Conservation (phyloP, 1,284 basidiomycete species). For the Fomitopsis schrenkii region DNA sequence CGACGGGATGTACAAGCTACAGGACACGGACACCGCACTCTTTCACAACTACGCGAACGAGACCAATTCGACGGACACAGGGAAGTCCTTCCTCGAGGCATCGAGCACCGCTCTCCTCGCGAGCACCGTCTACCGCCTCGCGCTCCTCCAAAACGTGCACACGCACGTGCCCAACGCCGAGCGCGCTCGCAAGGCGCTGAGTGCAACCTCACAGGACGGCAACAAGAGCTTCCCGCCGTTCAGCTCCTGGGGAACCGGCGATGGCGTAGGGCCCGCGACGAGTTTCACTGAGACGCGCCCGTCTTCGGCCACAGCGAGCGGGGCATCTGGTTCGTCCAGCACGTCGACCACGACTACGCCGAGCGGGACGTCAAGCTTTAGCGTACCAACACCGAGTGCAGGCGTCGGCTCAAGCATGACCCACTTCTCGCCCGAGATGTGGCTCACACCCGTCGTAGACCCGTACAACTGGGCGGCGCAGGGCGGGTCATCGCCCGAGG, state of each 20-base stretch:
- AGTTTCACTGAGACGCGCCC: not conserved
- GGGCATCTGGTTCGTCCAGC: not conserved
- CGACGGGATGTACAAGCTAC: slow-evolving; percentile 52
- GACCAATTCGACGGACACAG: slow-evolving; percentile 20
- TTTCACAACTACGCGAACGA: slow-evolving; percentile 65
- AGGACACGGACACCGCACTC: not conserved
- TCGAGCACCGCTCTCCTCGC: slow-evolving; percentile 76
- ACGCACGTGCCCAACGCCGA: slow-evolving; percentile 55
- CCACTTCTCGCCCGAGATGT: slow-evolving; percentile 52
- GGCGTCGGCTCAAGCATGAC: slow-evolving; percentile 17
- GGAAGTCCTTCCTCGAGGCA: slow-evolving; percentile 66
- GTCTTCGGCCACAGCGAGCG: slow-evolving; percentile 4
- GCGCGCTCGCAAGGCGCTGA: slow-evolving; percentile 48
- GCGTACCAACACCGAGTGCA: not conserved
- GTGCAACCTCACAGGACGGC: slow-evolving; percentile 18
- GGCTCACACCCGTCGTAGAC: slow-evolving; percentile 51
- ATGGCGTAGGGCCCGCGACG: slow-evolving; percentile 5
- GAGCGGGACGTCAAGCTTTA: not conserved
- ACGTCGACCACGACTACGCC: slow-evolving; percentile 8
- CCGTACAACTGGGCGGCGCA: slow-evolving; percentile 36
- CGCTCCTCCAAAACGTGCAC: slow-evolving; percentile 47
- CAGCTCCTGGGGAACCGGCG: slow-evolving; percentile 2
- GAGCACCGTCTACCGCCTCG: slow-evolving; percentile 69
- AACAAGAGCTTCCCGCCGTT: not conserved
- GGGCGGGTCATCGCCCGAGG: slow-evolving; percentile 45